These are phyloP conservation scores for Boletellus sp. DNA, from an alignment of 1,284 basidiomycete species.

Conservation along the genomic window DNA sequence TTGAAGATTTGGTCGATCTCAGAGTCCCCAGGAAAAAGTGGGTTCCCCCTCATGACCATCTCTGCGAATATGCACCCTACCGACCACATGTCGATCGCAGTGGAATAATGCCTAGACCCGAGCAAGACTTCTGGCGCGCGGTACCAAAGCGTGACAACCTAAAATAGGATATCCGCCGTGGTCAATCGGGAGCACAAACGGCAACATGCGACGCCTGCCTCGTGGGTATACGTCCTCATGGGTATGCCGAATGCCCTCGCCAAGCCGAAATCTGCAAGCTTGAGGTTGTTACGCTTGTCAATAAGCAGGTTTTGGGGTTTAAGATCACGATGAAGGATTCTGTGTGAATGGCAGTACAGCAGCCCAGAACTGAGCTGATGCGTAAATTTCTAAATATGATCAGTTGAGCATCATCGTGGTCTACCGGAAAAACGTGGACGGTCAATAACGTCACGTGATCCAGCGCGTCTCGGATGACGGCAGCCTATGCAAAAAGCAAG, in stretches of 20 bases:
- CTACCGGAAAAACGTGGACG: no score
- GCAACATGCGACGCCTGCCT: constrained; percentile 51
- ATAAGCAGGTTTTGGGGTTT: constrained; percentile 98
- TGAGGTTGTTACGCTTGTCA: constrained; percentile 85
- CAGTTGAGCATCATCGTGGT: constrained; percentile 16
- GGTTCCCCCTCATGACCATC: constrained; percentile 85
- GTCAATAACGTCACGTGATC: constrained; percentile 32
- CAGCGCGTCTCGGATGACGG: constrained; percentile 22
- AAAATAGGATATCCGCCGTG: constrained; percentile 10
- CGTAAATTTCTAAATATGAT: constrained; percentile 75
- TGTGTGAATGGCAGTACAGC: constrained; percentile 92
- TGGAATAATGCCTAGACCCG: constrained; percentile 93
- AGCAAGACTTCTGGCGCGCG: constrained; percentile 95
- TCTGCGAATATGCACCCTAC: constrained; percentile 94
- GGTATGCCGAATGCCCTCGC: constrained; percentile 97
- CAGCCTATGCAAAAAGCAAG: no score
- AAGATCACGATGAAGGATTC: constrained; percentile 94
- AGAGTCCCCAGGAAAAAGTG: constrained; percentile 96
- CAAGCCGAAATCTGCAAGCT: constrained; percentile 95
- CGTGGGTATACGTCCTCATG: constrained; percentile 96
- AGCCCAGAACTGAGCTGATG: constrained; percentile 85
- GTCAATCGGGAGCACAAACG: constrained; percentile 9
- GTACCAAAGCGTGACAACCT: constrained; percentile 99
- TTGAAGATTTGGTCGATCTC: constrained; percentile 99
- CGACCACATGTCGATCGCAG: constrained; percentile 98